Conservation (phyloP, 805 yeast species). For the Saccharomyces paradoxus region DNA sequence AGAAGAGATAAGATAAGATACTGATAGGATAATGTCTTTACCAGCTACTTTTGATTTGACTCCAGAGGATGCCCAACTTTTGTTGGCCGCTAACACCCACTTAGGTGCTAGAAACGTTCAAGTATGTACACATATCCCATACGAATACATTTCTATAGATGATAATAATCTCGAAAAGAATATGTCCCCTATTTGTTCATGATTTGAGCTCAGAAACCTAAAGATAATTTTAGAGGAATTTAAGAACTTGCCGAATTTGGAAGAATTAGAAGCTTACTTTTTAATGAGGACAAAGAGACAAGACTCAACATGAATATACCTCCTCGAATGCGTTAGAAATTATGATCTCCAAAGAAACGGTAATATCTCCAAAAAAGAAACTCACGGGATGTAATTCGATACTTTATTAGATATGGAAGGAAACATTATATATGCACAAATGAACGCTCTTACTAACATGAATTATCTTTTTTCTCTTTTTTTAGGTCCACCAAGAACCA, state of each 20-base stretch:
- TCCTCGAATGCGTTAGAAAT: not conserved
- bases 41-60: constrained; percentile 79
- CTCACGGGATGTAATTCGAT: not conserved
- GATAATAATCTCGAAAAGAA: not conserved
- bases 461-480: not conserved
- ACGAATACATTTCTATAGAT: not conserved
- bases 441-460: constrained; percentile 3
- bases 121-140: constrained; percentile 46
- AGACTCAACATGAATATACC: not conserved
- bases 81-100: constrained; percentile 97
- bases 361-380: not conserved
- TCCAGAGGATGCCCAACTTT: constrained; percentile 91
- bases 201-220: not conserved
- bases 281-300: not conserved
- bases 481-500: constrained; percentile 82
- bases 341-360: not conserved
- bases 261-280: not conserved
- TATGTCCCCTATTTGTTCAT: not conserved
- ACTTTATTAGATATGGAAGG: not conserved
- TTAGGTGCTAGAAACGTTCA: constrained; percentile 97
- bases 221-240: not conserved
- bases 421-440: not conserved
- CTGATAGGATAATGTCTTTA: constrained; percentile 46
- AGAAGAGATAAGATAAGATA: constrained; percentile 4
- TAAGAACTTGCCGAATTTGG: not conserved